Conservation (phyloP, 306 rosid species). For the Lathyrus tuberosus region DNA sequence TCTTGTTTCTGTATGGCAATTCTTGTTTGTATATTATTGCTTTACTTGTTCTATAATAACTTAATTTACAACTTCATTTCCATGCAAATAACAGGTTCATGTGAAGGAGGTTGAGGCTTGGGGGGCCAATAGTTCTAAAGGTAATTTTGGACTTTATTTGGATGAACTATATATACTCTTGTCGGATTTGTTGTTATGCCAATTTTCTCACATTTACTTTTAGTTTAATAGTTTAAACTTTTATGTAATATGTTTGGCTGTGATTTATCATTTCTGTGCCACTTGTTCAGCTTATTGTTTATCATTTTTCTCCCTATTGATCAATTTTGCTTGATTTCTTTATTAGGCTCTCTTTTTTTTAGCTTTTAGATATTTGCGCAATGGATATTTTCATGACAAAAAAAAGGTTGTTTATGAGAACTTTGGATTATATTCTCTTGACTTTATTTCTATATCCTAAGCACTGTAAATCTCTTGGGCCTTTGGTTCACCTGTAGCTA, state of each 20-base stretch:
- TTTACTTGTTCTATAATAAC: constrained; percentile 32
- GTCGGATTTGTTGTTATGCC: constrained; percentile 24
- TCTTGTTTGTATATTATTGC: constrained; percentile 32
- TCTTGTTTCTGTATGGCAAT: constrained; percentile 19
- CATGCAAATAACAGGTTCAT: constrained; percentile 64
- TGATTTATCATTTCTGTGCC: constrained; percentile 22
- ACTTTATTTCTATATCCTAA: constrained; percentile 26
- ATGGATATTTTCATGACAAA: constrained; percentile 14
- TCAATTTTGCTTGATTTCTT: constrained; percentile 11
- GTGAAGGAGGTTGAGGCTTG: constrained; percentile 74
- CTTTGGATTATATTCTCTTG: constrained; percentile 12
- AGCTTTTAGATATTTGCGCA: background rate
- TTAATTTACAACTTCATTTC: constrained; percentile 39
- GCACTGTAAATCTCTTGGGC: constrained; percentile 21
- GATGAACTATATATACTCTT: constrained; percentile 3
- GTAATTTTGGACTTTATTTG: constrained; percentile 47
- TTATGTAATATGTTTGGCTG: constrained; percentile 8
- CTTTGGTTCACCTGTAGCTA: background rate
- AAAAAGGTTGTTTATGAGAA: constrained; percentile 12
- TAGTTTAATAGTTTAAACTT: background rate
- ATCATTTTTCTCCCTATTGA: background rate
- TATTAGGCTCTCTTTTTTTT: constrained; percentile 1
- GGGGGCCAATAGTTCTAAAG: constrained; percentile 66
- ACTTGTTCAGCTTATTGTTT: constrained; percentile 27
- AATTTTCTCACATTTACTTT: constrained; percentile 13